Percentiles rank a stretch among this genome's conserved stretches.
phyloP scores from a whole-genome alignment of 1,139 yeast genomes.

The Pichia sp. region DNA sequence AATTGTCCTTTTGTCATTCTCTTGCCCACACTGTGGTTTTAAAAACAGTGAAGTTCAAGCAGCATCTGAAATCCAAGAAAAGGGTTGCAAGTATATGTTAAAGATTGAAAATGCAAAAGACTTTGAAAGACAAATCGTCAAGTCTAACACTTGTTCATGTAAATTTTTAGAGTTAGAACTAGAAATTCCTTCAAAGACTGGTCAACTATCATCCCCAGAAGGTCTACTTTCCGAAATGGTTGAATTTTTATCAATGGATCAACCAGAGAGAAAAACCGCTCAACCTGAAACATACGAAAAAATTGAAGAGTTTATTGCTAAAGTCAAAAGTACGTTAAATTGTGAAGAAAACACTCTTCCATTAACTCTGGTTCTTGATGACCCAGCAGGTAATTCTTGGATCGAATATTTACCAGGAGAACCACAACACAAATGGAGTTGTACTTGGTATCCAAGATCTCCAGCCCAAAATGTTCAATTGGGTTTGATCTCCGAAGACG shows the following conservation, averaged over 20 bases:
- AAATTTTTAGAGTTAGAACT: conserved; percentile 78
- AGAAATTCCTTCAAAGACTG: conserved; percentile 93
- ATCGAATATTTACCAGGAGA: conserved; percentile 86
- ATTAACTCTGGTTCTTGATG: conserved; percentile 73
- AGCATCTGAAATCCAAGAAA: conserved; percentile 82
- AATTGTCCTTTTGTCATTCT: conserved; percentile 89
- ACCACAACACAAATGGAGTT: conserved; percentile 86
- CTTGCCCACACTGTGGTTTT: conserved; percentile 90
- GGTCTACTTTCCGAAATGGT: conserved; percentile 80
- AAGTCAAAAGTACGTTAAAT: conserved; percentile 47
- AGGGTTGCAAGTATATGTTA: conserved; percentile 70
- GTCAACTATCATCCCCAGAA: conserved; percentile 88
- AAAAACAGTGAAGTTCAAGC: conserved; percentile 92
- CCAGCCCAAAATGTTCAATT: conserved; percentile 82
- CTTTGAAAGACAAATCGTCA: conserved; percentile 84
- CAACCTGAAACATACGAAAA: conserved; percentile 74
- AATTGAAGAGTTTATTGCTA: conserved; percentile 60
- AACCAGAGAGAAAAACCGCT: conserved; percentile 58
- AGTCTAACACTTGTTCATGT: conserved; percentile 82
- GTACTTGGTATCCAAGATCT: conserved; percentile 72
- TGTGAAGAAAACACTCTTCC: conserved; percentile 70
- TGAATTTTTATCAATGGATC: conserved; percentile 75
- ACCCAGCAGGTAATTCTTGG: conserved; percentile 98
- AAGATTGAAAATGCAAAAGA: conserved; percentile 67
- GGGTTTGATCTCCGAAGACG: conserved; percentile 81